Evolutionary conservation across 108 stramenopile species (phyloP), one percentile per base, ranked within the genome.

Genomic region (Seminavis robusta): DNA sequence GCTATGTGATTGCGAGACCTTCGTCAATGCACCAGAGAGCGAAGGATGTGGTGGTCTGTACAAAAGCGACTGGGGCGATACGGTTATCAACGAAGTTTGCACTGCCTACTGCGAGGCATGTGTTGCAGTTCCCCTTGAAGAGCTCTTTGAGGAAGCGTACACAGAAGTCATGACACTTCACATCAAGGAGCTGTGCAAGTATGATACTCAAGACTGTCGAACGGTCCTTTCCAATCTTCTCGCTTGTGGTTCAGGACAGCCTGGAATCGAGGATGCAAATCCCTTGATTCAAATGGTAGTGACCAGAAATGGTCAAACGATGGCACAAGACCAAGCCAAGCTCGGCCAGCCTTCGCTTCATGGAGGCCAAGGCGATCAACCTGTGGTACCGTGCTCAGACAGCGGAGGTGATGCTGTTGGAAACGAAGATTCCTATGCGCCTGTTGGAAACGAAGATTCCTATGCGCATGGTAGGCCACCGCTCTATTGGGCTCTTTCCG

Each of bases 1-100:
- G 6, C 10, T 65, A 13, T 65, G 64, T 33, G 50, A 52, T 10
- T 65, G 64, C 47, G 64, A 65, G 43, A 47, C 11, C 8, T 49
- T 65, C 19, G 64, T 65, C 4, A 47, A 44, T 47, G 45, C 45
- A 9, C 31, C 54, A 17, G 56, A 57, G 16, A 58, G 56, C 47
- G 37, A 45, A 10, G 64, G 64, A 11, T 65, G 52, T 39, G 64
- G 64, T 27, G 64, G 64, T 20, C 34, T 58, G 4, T 65, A 57
- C 3, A 38, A 23, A 19, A 47, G 55, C 7, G 45, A 33, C 25
- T 49, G 28, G 32, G 64, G 64, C 33, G 57, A 65, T 19, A 5
- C 13, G 7, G 5, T 16, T 3, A 52, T 34, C n/a, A 29, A 52
- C 51, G 51, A 52, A 6, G 16, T 52, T 5, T 52, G 51, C 33